These are phyloP conservation scores for Avicennia marina DNA, from an alignment of 257 asterid genomes.

Conservation along the genomic window DNA sequence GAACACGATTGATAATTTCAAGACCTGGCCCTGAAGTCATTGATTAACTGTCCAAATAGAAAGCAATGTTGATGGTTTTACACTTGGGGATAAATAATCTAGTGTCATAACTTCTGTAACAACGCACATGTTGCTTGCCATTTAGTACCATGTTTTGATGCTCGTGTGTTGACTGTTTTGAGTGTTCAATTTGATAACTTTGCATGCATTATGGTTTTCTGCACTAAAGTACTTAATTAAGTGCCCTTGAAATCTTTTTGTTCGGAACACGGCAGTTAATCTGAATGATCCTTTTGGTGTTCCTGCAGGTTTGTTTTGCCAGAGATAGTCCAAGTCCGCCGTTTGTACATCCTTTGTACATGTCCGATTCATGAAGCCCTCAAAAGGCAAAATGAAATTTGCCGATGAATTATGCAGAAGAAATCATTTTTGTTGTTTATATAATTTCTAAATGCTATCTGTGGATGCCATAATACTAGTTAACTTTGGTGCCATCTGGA, in stretches of 20 bases:
- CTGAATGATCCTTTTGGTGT: constrained; percentile 78
- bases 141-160: constrained; percentile 13
- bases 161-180: constrained; percentile 6
- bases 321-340: constrained; percentile 49
- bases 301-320: constrained; percentile 78
- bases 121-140: constrained; percentile 17
- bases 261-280: constrained; percentile 16
- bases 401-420: no score
- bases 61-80: constrained; percentile 25
- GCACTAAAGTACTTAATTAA: background rate
- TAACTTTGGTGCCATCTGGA: no score
- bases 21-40: constrained; percentile 45
- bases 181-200: no score
- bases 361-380: no score
- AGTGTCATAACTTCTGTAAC: constrained; percentile 29
- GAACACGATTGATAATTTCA: constrained; percentile 74
- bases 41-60: constrained; percentile 29
- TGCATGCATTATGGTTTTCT: background rate
- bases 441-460: no score
- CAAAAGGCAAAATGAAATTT: no score
- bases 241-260: background rate
- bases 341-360: constrained; percentile 37
- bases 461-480: no score
- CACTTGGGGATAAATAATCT: constrained; percentile 20
- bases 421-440: no score